Evolutionary conservation across 805 yeast genomes (phyloP).

Genomic region (Ogataea sp.): DNA sequence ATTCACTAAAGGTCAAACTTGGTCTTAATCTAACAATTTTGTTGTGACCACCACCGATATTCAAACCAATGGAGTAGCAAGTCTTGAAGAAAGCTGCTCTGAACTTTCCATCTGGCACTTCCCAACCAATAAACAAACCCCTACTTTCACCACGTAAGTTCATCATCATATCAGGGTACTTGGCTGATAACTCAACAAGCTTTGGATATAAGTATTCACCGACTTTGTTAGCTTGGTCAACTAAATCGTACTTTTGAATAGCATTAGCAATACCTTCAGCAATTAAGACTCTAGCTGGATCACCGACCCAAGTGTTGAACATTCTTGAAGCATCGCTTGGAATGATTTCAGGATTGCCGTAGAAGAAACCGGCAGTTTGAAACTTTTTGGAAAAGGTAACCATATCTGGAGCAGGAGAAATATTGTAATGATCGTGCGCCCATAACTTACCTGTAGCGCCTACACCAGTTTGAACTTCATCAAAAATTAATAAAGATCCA

Average conservation of each 20-base stretch:
- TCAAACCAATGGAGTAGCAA: constrained; percentile 51
- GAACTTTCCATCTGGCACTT: constrained; percentile 34
- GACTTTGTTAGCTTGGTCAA: constrained; percentile 39
- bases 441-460: constrained; percentile 67
- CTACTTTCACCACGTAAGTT: constrained; percentile 56
- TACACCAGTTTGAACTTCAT: constrained; percentile 70
- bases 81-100: constrained; percentile 51
- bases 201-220: constrained; percentile 52
- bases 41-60: constrained; percentile 71
- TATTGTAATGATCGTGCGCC: constrained; percentile 65
- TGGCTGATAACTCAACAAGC: constrained; percentile 36
- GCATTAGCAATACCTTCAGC: constrained; percentile 51
- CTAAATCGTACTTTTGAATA: constrained; percentile 45
- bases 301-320: constrained; percentile 76
- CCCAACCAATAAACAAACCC: constrained; percentile 70
- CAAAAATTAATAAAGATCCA: constrained; percentile 53
- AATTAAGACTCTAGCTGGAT: constrained; percentile 60
- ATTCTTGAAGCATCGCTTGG: constrained; percentile 60
- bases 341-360: constrained; percentile 46
- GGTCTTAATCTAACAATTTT: constrained; percentile 64
- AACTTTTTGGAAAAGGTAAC: constrained; percentile 67
- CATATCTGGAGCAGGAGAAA: constrained; percentile 56
- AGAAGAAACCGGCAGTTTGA: constrained; percentile 68
- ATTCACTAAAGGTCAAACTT: constrained; percentile 57
- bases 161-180: constrained; percentile 39